Base-by-base conservation (phyloP, 495 filamentous ascomycete genomes). In the Poronia punctata region DNA sequence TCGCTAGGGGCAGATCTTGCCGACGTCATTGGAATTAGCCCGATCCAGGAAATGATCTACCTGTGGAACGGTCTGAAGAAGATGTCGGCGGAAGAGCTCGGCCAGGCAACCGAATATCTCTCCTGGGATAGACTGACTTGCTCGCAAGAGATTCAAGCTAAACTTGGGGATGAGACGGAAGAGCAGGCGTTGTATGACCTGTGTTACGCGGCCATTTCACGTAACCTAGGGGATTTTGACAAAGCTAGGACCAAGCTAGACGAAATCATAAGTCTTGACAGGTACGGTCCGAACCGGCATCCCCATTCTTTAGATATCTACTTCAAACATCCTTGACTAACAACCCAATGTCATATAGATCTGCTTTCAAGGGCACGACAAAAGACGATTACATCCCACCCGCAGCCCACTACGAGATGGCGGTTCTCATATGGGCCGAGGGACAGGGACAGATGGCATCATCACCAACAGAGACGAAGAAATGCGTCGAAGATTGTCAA, bases 41-140 rank as follows among this genome's bases (percentile, higher is more conserved):
- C 92, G 0, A 59, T 86, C 2, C 79, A 88, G 53, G 92, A 98
- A 65, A 95, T 98, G 88, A 79, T 84, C n/a, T 95, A 90, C 59
- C 79, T 97, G 52, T 98, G 92, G 92, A 88, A 76, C 45, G 83
- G 83, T 1, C 67, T 68, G 28, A 93, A 84, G 61, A 78, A 87
- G 27, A 92, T 95, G 85, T 67, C 70, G 15, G 45, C 61, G 5
- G 59, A 61, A 2, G 75, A 86, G 44, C 65, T 95, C 11, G 71
- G 86, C 31, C 65, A 68, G 19, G 85, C 81, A 2, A 52, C 88
- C 12, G 54, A 56, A 5, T 67, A 69, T 8, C 60, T 96, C 5
- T 66, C 74, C 4, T 95, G 86, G 86, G 65, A 64, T 5, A 45
- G 69, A 21, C 62, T 68, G 28, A 69, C 65, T 0, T 72, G 70